Evolutionary conservation across 805 yeast genomes (phyloP).

Genomic region (Spathaspora boniae): DNA sequence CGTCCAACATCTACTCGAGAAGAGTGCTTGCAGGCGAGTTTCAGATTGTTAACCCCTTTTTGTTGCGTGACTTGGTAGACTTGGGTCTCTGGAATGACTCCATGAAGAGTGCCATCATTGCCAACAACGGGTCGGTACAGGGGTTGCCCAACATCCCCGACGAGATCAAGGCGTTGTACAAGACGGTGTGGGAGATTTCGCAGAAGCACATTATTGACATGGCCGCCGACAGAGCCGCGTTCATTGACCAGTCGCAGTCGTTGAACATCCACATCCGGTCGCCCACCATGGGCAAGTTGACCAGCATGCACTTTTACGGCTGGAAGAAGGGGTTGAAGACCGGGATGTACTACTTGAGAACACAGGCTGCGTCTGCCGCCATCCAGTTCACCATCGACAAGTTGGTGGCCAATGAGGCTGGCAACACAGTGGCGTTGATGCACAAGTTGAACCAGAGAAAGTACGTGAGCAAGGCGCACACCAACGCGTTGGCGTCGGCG

Average conservation of each 20-base stretch:
- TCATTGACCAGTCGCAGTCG: slow-evolving; percentile 89
- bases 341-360: slow-evolving; percentile 96
- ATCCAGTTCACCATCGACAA: slow-evolving; percentile 73
- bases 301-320: slow-evolving; percentile 97
- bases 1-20: slow-evolving; percentile 60
- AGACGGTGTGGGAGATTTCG: slow-evolving; percentile 61
- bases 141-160: slow-evolving; percentile 52
- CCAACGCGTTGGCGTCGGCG: slow-evolving; percentile 10
- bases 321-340: slow-evolving; percentile 99
- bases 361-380: slow-evolving; percentile 96
- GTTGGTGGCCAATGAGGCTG: slow-evolving; percentile 36
- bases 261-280: slow-evolving; percentile 82
- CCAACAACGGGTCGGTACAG: slow-evolving; percentile 58
- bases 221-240: slow-evolving; percentile 78
- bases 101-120: slow-evolving; percentile 54
- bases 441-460: slow-evolving; percentile 39
- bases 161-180: slow-evolving; percentile 51
- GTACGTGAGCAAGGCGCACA: slow-evolving; percentile 21
- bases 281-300: slow-evolving; percentile 95
- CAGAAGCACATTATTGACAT: slow-evolving; percentile 55
- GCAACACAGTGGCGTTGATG: slow-evolving; percentile 31
- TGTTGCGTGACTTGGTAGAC: slow-evolving; percentile 55
- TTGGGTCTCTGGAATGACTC: slow-evolving; percentile 56
- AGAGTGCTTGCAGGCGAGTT: slow-evolving; percentile 63
- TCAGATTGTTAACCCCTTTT: slow-evolving; percentile 59